These are phyloP conservation scores for Orobanche coerulescens DNA, from an alignment of 257 asterid genomes.

Conservation along the genomic window DNA sequence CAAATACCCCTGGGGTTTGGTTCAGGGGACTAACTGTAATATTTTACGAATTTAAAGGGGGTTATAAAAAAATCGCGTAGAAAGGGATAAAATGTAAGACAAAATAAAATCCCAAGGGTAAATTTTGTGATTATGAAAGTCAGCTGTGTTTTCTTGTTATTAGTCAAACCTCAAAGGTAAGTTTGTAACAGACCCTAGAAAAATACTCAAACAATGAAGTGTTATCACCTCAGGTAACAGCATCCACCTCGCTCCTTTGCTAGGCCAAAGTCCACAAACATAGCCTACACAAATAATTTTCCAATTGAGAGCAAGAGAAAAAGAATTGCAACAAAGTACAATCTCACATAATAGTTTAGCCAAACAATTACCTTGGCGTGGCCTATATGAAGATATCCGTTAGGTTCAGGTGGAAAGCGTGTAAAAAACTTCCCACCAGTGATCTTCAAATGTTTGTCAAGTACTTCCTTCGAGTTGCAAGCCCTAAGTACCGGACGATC, in stretches of 20 bases:
- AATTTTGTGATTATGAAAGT: too few species aligned
- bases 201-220: too few species aligned
- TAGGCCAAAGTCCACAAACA: slow-evolving; percentile 95
- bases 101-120: too few species aligned
- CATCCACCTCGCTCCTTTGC: slow-evolving; percentile 94
- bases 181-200: too few species aligned
- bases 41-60: too few species aligned
- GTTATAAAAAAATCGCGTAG: too few species aligned
- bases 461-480: slow-evolving; percentile 73
- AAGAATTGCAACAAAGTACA: not conserved
- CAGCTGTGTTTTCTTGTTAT: too few species aligned
- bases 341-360: slow-evolving; percentile 7
- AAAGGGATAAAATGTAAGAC: not conserved
- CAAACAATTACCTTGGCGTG: slow-evolving; percentile 76
- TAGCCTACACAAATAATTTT: slow-evolving; percentile 53
- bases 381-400: slow-evolving; percentile 93
- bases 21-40: too few species aligned
- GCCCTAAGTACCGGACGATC: slow-evolving; percentile 78
- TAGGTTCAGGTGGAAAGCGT: slow-evolving; percentile 98
- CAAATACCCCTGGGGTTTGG: too few species aligned
- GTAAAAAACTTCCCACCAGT: slow-evolving; percentile 78
- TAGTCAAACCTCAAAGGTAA: too few species aligned
- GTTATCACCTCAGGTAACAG: slow-evolving; percentile 90
- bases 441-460: slow-evolving; percentile 67
- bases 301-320: slow-evolving; percentile 4